Evolutionary conservation across 169 alveolate species (phyloP), one percentile per base, ranked within the genome.

Genomic region (Plasmodium cynomolgi): DNA sequence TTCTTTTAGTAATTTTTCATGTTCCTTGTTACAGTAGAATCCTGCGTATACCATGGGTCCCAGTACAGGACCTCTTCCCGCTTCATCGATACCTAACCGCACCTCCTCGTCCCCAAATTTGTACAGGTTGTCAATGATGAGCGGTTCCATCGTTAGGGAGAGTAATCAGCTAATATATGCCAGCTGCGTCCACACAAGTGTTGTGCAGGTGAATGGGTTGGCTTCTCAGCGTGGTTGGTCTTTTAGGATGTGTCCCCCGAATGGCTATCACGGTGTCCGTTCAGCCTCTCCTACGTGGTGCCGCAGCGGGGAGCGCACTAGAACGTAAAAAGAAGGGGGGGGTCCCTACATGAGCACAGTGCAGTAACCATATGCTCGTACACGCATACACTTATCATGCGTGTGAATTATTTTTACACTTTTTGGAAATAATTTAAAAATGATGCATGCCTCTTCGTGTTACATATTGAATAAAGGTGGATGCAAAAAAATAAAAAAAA

Each of bases 41-140:
- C 99, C 97, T 9, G 99, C 99, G 96, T 98, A 99, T 44, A 99
- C 99, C 99, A 99, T 98, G 23, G 99, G 99, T 8, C 99, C 99
- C 75, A 99, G 92, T 15, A 99, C 99, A 26, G 99, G 99, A 8
- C 99, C 99, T 93, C 99, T 94, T 8, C 99, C 99, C 13, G 99
- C 99, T 88, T 99, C 99, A 95, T 99, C 99, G 72, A 99, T 98
- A 58, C 99, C 99, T 92, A 98, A 34, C 73, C 94, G 33, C 0
- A 88, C 83, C 54, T 88, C 94, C 17, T 88, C 94, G 68, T 88
- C 82, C 9, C 91, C 94, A 88, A 88, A 88, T 29, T 88, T 71
- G n/a, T 79, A 73, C 83, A 88, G 44, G 44, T 79, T 88, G 54
- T 88, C 94, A 26, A 88, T 88, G 4, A 88, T 47, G 17, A 88